Evolutionary conservation across 2,329 filamentous ascomycete genomes (phyloP).

Genomic region (Myriosclerotinia scirpicola): DNA sequence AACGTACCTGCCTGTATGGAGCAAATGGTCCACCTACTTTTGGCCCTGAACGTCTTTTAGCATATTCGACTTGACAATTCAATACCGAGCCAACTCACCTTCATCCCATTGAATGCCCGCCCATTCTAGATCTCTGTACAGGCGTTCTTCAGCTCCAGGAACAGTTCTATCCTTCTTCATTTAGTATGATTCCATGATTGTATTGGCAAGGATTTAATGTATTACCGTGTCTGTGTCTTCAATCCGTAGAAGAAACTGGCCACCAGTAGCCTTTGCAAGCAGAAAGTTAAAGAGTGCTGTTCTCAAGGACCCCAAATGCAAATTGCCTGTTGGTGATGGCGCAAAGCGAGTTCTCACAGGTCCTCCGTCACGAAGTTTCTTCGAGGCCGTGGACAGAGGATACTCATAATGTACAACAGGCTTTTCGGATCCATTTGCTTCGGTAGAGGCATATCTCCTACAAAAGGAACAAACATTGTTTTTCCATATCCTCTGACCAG

Average conservation of each 20-base stretch:
- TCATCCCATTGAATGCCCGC: conserved; percentile 92
- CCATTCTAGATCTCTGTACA: conserved; percentile 83
- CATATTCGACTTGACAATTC: not conserved
- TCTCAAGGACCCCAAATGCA: conserved; percentile 87
- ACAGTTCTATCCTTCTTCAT: conserved; percentile 65
- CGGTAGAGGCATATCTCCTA: conserved; percentile 16
- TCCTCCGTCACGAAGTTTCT: conserved; percentile 45
- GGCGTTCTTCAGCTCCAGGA: conserved; percentile 70
- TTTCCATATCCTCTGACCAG: conserved; percentile 16
- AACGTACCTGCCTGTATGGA: conserved; percentile 75
- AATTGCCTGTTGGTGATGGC: conserved; percentile 89
- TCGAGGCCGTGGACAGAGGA: conserved; percentile 28
- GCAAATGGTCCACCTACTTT: conserved; percentile 77
- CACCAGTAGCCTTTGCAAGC: conserved; percentile 81
- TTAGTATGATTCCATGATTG: conserved; percentile 24
- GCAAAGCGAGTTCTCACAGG: conserved; percentile 85
- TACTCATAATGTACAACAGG: conserved; percentile 17
- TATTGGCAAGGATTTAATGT: conserved; percentile 18
- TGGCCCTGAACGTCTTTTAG: conserved; percentile 57
- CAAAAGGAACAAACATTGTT: conserved; percentile 13
- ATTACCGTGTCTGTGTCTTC: conserved; percentile 91
- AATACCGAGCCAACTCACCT: conserved; percentile 49
- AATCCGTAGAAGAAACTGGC: conserved; percentile 85
- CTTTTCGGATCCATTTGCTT: conserved; percentile 5
- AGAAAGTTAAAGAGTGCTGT: conserved; percentile 97